Evolutionary conservation across 352 stramenopile species (phyloP), one percentile per base, ranked within the genome.

Genomic region (Globisporangium barbulae): DNA sequence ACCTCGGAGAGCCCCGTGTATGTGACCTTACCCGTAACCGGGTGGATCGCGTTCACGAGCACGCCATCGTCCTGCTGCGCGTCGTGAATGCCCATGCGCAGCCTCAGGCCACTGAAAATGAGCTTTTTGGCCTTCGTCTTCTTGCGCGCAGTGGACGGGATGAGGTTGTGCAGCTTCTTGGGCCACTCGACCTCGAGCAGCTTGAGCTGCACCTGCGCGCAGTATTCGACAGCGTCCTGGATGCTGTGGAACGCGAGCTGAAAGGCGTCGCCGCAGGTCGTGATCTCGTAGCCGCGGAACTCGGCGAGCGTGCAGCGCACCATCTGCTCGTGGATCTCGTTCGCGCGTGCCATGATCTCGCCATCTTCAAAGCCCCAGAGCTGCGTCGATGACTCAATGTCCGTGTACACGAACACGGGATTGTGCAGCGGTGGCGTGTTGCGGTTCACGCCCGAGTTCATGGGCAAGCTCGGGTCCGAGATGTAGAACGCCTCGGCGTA

Each of bases 361-460:
- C 68, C 71, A 25, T 84, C 67, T 17, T 74, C 55, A 21, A 80
- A 45, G 0, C 61, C 45, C 80, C 80, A 88, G 5, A 88, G 65
- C 53, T 70, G 62, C 12, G 68, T 88, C 22, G 80, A 89, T 17
- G 76, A 73, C 60, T 89, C 78, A 54, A 86, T 86, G 65, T 89
- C 80, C 17, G 80, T 89, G 76, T 81, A 85, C 28, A 89, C 76
- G 47, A 89, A 88, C 37, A 89, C 75, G 7, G 79, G 80, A 21
- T 83, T 75, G 15, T 64, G 65, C 22, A 65, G 62, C 19, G 76
- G 76, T 10, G 76, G 59, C 4, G 52, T 52, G 55, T 59, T 69
- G 31, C 19, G 33, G 10, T 41, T 59, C 12, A 59, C 47, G 1
- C 47, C 64, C 12, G 53, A 55, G 52, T 63, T 55, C n/a, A 77